Evolutionary conservation across 2,329 filamentous ascomycete genomes (phyloP).

Genomic region (Arthroderma sp.): DNA sequence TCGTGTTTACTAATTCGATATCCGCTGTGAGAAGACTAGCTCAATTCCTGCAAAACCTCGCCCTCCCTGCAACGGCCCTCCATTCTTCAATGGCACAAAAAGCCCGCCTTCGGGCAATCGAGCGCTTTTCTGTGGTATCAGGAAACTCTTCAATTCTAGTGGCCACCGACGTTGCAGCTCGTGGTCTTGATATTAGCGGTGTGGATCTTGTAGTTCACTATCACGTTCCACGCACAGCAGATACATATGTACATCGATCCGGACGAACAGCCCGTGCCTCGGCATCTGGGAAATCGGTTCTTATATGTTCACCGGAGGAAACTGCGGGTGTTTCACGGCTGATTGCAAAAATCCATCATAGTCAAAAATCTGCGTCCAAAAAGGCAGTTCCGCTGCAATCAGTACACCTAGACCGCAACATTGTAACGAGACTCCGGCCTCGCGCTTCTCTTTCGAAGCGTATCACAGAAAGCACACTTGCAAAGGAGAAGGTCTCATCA

Average conservation of each 20-base stretch:
- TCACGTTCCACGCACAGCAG: slow-evolving; percentile 80
- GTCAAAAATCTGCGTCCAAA: slow-evolving; percentile 31
- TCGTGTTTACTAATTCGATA: slow-evolving; percentile 95
- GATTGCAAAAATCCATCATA: slow-evolving; percentile 73
- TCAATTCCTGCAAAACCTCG: slow-evolving; percentile 70
- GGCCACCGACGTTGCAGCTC: slow-evolving; percentile 84
- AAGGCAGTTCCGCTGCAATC: slow-evolving; percentile 55
- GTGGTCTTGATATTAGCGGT: slow-evolving; percentile 82
- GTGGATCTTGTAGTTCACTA: slow-evolving; percentile 91
- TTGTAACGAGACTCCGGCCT: slow-evolving; percentile 62
- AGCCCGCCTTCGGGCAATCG: slow-evolving; percentile 79
- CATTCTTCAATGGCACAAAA: slow-evolving; percentile 96
- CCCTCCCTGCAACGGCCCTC: slow-evolving; percentile 60
- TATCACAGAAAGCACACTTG: slow-evolving; percentile 67
- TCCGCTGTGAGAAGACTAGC: slow-evolving; percentile 75
- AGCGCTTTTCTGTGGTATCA: slow-evolving; percentile 59
- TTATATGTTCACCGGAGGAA: slow-evolving; percentile 86
- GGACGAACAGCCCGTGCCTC: slow-evolving; percentile 83
- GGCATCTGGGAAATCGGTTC: slow-evolving; percentile 62
- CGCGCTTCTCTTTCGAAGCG: slow-evolving; percentile 72
- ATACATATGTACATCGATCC: slow-evolving; percentile 90
- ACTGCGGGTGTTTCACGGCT: slow-evolving; percentile 71
- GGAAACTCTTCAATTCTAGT: slow-evolving; percentile 58
- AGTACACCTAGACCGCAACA: slow-evolving; percentile 67
- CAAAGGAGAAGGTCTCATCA: slow-evolving; percentile 73